Percentiles rank a stretch among this genome's conserved stretches.
Conservation (phyloP, 306 rosid genomes). For the Cyclanthera cordifolia region DNA sequence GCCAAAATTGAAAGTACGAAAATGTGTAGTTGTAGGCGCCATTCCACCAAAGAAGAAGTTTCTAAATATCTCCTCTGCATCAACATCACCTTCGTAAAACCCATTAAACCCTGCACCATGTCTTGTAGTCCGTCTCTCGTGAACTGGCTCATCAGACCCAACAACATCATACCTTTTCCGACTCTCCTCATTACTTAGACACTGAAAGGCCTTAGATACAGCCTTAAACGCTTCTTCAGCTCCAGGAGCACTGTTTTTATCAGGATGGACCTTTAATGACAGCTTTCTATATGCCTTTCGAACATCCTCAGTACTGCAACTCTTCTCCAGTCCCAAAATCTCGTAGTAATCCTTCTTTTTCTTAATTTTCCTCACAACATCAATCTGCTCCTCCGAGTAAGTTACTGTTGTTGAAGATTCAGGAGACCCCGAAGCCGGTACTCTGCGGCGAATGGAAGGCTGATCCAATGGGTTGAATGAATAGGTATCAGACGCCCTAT, state of each 20-base stretch:
- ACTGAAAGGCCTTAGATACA: slow-evolving; percentile 89
- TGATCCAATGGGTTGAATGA: no score
- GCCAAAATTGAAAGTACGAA: slow-evolving; percentile 73
- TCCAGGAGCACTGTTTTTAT: slow-evolving; percentile 87
- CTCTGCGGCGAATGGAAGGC: slow-evolving; percentile 57
- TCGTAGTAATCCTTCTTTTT: slow-evolving; percentile 78
- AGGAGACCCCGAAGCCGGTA: slow-evolving; percentile 22
- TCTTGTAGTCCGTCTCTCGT: slow-evolving; percentile 46
- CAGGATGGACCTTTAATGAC: slow-evolving; percentile 96
- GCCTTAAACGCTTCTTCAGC: slow-evolving; percentile 88
- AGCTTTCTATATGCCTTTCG: slow-evolving; percentile 73
- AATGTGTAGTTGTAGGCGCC: slow-evolving; percentile 59
- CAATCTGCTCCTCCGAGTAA: slow-evolving; percentile 55
- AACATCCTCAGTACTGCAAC: slow-evolving; percentile 69
- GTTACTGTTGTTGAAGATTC: slow-evolving; percentile 30
- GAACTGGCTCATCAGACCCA: slow-evolving; percentile 61
- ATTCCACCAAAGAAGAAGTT: slow-evolving; percentile 90
- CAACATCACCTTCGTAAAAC: slow-evolving; percentile 63
- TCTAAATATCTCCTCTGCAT: slow-evolving; percentile 84
- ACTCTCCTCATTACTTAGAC: slow-evolving; percentile 66
- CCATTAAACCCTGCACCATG: slow-evolving; percentile 44
- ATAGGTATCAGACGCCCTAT: no score
- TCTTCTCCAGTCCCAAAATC: slow-evolving; percentile 76
- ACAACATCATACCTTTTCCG: slow-evolving; percentile 53
- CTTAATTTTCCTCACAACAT: slow-evolving; percentile 55